Base-by-base conservation (phyloP, 345 rosid species). In the Hypericum androsaemum region DNA sequence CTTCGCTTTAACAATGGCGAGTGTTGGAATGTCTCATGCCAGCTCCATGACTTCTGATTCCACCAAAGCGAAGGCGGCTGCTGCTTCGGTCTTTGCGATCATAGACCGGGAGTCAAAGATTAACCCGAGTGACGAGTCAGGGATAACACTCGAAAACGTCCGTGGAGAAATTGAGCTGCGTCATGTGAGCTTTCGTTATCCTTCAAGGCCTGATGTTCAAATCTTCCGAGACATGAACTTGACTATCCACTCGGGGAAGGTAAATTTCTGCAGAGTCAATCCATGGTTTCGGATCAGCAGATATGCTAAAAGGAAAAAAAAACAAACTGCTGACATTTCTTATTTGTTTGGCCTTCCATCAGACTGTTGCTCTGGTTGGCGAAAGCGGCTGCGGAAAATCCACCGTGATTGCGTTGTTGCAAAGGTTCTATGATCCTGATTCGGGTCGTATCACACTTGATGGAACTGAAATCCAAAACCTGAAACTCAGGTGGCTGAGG, bases 321-420 rank as follows among this genome's bases (percentile, higher is more conserved):
- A 22, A 22, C 32, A 22, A 22, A 22, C 32, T 22, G 32, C 32
- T 22, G 4, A 22, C 32, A 1, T 22, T 1, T 22, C 32, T 22
- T 22, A n/a, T 22, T 22, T 22, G 32, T 1, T 22, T 22, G 32
- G 32, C 32, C 32, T 47, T 9, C 36, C 67, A 58, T 38, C 79
- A 88, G 95, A 79, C 86, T 17, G 75, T 85, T 46, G 95, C 97
- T 59, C 52, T 85, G 56, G 97, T 88, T 38, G 95, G 92, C 64
- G 97, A 85, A 60, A 88, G 95, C 38, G 95, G 97, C 10, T 64
- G 95, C 10, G 97, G 95, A 3, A 88, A 88, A 70, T 88, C 95
- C 0, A 82, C 95, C 0, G 89, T 81, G 39, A 73, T 82, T 6
- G 62, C 97, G 0, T 54, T 85, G 64, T 13, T 88, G 71, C 95